Conservation (phyloP, 306 rosid species). For the Amphicarpaea edgeworthii region DNA sequence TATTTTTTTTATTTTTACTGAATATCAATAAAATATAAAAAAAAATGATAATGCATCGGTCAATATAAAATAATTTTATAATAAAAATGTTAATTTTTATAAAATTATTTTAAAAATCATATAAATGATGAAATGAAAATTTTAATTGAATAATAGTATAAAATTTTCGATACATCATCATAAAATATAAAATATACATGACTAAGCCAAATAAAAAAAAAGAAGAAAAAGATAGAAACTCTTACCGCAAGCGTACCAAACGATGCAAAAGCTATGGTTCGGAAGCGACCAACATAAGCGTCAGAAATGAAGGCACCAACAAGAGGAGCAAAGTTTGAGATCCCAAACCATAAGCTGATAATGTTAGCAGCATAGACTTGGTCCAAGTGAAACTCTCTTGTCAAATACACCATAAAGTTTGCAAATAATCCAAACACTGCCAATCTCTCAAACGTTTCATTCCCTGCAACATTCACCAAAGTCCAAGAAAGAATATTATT, state of each 20-base stretch:
- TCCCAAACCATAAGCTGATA: conserved; percentile 61
- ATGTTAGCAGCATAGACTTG: conserved; percentile 74
- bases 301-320: conserved; percentile 85
- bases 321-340: conserved; percentile 66
- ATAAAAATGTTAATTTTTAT: too few relatives aligned
- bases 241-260: conserved; percentile 57
- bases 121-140: too few relatives aligned
- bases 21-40: not conserved
- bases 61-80: too few relatives aligned
- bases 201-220: too few relatives aligned
- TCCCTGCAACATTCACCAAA: conserved; percentile 54
- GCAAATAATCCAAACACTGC: conserved; percentile 75
- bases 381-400: conserved; percentile 62
- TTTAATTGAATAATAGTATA: too few relatives aligned
- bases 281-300: conserved; percentile 74
- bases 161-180: too few relatives aligned
- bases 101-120: too few relatives aligned
- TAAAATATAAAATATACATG: too few relatives aligned
- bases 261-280: conserved; percentile 72
- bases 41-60: too few relatives aligned
- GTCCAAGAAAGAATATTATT: not conserved
- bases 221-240: too few relatives aligned
- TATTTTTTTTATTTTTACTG: not conserved
- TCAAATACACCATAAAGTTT: conserved; percentile 80
- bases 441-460: conserved; percentile 87